Conservation (phyloP, 2,329 filamentous ascomycete species). For the Diaporthe batatas region DNA sequence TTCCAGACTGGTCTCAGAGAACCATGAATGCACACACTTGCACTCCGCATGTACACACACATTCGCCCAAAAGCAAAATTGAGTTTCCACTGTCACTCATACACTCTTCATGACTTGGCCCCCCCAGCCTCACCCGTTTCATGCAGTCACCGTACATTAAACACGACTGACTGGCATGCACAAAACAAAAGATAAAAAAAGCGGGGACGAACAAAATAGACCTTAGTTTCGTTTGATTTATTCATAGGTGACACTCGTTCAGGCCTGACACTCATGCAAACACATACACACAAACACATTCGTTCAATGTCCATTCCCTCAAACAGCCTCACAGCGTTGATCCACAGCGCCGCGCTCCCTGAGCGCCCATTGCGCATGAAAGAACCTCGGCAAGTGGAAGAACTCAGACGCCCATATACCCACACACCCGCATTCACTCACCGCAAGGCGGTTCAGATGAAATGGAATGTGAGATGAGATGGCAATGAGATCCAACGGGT, state of each 20-base stretch:
- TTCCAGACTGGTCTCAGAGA: background rate
- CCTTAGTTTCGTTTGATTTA: conserved; percentile 23
- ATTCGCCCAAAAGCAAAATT: background rate
- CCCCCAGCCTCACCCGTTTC: background rate
- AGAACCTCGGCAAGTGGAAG: conserved; percentile 3
- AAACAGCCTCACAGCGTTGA: background rate
- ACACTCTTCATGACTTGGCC: background rate
- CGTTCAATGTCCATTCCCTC: background rate
- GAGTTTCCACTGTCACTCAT: background rate
- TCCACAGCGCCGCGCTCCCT: background rate
- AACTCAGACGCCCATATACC: background rate
- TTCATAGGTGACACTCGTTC: conserved; percentile 26
- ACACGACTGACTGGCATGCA: conserved; percentile 5
- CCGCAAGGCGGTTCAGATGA: conserved; percentile 14
- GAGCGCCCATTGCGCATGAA: conserved; percentile 19
- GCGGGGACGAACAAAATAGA: conserved; percentile 2
- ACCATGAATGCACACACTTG: too few species aligned
- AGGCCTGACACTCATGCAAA: conserved; percentile 1
- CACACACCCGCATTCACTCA: conserved; percentile 3
- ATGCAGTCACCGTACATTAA: background rate
- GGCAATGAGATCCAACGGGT: conserved; percentile 1
- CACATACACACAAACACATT: background rate
- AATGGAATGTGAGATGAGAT: conserved; percentile 11
- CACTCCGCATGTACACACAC: background rate
- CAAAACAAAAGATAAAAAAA: background rate